Percentiles rank a stretch among this genome's conserved stretches.
Conservation (phyloP, 768 basidiomycete genomes). For the Pholiota conissans region DNA sequence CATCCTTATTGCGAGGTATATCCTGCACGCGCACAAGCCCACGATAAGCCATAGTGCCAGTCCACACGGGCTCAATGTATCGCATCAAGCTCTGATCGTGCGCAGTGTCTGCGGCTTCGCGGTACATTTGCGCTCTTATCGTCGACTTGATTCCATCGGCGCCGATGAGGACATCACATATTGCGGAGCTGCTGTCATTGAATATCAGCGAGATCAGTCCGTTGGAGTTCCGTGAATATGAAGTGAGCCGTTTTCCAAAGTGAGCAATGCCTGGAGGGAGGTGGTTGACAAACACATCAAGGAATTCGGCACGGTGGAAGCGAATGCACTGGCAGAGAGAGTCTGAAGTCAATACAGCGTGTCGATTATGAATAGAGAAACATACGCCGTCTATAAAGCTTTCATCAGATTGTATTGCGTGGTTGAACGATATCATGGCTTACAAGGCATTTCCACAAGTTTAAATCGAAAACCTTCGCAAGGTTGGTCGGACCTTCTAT, state of each 20-base stretch:
- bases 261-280: conserved; percentile 35
- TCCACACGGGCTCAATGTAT: conserved; percentile 44
- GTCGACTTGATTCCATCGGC: conserved; percentile 45
- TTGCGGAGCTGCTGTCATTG: conserved; percentile 30
- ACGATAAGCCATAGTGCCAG: conserved; percentile 45
- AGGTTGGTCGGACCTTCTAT: conserved; percentile 40
- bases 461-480: conserved; percentile 39
- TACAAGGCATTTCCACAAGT: conserved; percentile 42
- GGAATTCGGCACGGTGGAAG: conserved; percentile 50
- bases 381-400: conserved; percentile 27
- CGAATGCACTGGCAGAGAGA: conserved; percentile 31
- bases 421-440: conserved; percentile 4
- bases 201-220: conserved; percentile 28
- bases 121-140: conserved; percentile 31
- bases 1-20: conserved; percentile 25
- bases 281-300: conserved; percentile 38
- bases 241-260: conserved; percentile 34
- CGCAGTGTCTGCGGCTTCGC: conserved; percentile 22
- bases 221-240: conserved; percentile 20
- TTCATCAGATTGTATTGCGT: background rate
- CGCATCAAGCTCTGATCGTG: conserved; percentile 26
- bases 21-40: conserved; percentile 41
- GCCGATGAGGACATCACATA: conserved; percentile 43
- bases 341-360: background rate
- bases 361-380: background rate